Percentiles rank a stretch among this genome's conserved stretches.
phyloP scores from a whole-genome alignment of 2,329 filamentous ascomycete species.

The Pseudogymnoascus destructans region DNA sequence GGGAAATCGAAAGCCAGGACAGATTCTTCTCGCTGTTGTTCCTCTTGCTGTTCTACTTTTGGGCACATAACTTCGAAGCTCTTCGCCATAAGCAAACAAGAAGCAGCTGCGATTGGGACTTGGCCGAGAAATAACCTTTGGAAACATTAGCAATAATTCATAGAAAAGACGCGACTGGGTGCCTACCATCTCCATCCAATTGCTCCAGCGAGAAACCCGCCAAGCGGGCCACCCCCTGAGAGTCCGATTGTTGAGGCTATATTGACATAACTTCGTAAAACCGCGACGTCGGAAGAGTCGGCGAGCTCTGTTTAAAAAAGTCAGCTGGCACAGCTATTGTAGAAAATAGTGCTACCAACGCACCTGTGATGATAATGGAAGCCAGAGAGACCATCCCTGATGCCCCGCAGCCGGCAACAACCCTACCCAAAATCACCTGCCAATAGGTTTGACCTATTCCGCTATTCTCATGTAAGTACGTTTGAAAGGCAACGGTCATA shows the following conservation, averaged over 20 bases:
- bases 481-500: neutral
- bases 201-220: neutral
- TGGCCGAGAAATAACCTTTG: neutral
- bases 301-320: neutral
- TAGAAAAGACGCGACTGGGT: neutral
- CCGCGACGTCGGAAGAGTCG: neutral
- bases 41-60: conserved; percentile 7
- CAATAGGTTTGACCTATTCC: conserved; percentile 5
- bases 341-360: neutral
- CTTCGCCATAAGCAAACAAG: conserved; percentile 13
- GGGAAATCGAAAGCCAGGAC: conserved; percentile 15
- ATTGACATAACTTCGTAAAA: conserved; percentile 8
- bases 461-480: neutral
- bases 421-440: conserved; percentile 3
- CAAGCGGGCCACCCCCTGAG: neutral
- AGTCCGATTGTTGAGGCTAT: conserved; percentile 8
- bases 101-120: conserved; percentile 11
- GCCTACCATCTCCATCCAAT: conserved; percentile 7
- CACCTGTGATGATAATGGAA: conserved; percentile 6
- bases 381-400: conserved; percentile 7
- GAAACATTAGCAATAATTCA: neutral
- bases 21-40: conserved; percentile 2
- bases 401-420: conserved; percentile 6
- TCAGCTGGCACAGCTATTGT: neutral
- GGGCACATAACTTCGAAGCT: conserved; percentile 10